Evolutionary conservation across 768 basidiomycete species (phyloP).

Genomic region (Mycena belliarum): DNA sequence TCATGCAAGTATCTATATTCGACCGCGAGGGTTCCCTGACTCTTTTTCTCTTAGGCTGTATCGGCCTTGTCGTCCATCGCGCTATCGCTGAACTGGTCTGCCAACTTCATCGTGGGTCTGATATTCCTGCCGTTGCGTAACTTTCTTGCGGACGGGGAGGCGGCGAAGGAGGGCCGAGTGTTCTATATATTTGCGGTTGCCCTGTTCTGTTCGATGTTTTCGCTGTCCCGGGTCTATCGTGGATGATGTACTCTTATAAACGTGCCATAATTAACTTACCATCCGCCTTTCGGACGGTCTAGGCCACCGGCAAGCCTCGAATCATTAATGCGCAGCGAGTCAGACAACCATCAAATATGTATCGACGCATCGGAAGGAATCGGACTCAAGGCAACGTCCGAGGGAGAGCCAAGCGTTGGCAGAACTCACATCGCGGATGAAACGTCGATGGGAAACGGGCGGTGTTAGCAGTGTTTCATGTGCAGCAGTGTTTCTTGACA

Average conservation of each 20-base stretch:
- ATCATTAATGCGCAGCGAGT: too few species aligned
- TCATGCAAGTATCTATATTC: conserved; percentile 50
- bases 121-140: conserved; percentile 84
- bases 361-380: too few species aligned
- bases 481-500: too few species aligned
- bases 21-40: neutral
- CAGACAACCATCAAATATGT: too few species aligned
- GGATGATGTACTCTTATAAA: conserved; percentile 21
- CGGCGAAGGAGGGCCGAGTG: conserved; percentile 75
- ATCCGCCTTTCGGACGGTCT: neutral
- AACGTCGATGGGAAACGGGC: neutral
- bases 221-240: conserved; percentile 41
- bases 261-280: too few species aligned
- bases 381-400: too few species aligned
- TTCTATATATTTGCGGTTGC: conserved; percentile 82
- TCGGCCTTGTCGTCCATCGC: conserved; percentile 77
- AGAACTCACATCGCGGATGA: neutral
- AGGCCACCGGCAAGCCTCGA: neutral
- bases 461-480: too few species aligned
- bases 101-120: conserved; percentile 84
- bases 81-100: conserved; percentile 74
- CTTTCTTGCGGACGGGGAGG: conserved; percentile 61
- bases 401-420: too few species aligned
- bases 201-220: conserved; percentile 43
- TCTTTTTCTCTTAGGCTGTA: conserved; percentile 54